Percentiles rank a stretch among this genome's conserved stretches.
Conservation (phyloP, 805 yeast species). For the Metschnikowia bowlesiae region DNA sequence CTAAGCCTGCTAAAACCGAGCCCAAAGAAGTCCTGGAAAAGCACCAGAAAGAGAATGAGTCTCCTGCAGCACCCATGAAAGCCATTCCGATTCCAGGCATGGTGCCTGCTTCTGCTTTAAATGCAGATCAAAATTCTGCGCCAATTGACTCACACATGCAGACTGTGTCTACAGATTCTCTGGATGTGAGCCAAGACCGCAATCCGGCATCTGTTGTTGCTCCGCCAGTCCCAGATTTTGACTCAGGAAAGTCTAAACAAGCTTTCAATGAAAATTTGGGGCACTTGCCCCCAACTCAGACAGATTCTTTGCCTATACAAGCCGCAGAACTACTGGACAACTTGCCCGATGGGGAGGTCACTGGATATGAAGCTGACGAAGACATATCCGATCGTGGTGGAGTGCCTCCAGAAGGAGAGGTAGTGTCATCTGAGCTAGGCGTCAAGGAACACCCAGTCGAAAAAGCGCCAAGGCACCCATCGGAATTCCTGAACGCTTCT, state of each 20-base stretch:
- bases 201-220: background rate
- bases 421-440: background rate
- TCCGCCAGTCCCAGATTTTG: background rate
- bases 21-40: constrained; percentile 8
- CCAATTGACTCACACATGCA: background rate
- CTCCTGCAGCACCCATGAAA: constrained; percentile 1
- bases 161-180: background rate
- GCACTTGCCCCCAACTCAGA: background rate
- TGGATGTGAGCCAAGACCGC: background rate
- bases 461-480: background rate
- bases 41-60: background rate
- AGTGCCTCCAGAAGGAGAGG: constrained; percentile 1
- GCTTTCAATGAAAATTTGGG: background rate
- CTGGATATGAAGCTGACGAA: constrained; percentile 74
- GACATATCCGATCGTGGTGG: constrained; percentile 32
- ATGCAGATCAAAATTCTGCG: background rate
- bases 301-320: background rate
- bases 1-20: constrained; percentile 8
- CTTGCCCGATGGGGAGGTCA: constrained; percentile 25
- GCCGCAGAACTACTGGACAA: background rate
- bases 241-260: background rate
- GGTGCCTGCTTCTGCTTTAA: background rate
- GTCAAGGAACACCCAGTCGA: background rate
- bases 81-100: constrained; percentile 13
- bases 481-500: background rate